These are phyloP conservation scores for Ogataea haglerorum DNA, from an alignment of 805 yeast species.

Conservation along the genomic window DNA sequence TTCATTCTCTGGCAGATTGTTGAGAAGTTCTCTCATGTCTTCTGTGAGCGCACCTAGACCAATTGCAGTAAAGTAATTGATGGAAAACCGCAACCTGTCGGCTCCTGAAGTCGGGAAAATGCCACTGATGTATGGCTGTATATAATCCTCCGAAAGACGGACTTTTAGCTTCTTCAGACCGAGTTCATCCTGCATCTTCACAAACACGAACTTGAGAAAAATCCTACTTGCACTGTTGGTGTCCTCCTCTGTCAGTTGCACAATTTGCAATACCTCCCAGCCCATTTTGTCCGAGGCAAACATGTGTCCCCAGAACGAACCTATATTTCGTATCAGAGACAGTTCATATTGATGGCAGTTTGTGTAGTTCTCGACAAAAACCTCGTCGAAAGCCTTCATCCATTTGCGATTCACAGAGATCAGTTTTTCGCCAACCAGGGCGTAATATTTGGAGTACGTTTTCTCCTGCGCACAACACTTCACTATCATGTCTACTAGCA, in stretches of 20 bases:
- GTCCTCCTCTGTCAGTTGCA: slow-evolving; percentile 63
- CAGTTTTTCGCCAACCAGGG: slow-evolving; percentile 68
- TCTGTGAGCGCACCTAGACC: slow-evolving; percentile 84
- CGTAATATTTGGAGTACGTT: slow-evolving; percentile 82
- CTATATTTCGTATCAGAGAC: slow-evolving; percentile 70
- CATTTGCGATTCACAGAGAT: slow-evolving; percentile 51
- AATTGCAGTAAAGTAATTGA: slow-evolving; percentile 90
- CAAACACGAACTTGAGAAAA: slow-evolving; percentile 74
- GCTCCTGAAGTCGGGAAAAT: slow-evolving; percentile 59
- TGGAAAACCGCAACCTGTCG: slow-evolving; percentile 67
- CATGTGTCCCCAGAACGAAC: slow-evolving; percentile 82
- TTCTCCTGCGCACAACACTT: slow-evolving; percentile 84
- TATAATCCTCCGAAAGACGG: slow-evolving; percentile 50
- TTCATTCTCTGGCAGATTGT: slow-evolving; percentile 22
- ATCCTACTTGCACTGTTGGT: slow-evolving; percentile 83
- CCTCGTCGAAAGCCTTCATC: slow-evolving; percentile 49
- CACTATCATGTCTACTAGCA: slow-evolving; percentile 67
- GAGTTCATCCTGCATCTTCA: slow-evolving; percentile 72
- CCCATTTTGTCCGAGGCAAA: slow-evolving; percentile 66
- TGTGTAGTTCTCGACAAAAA: slow-evolving; percentile 55
- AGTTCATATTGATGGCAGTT: slow-evolving; percentile 67
- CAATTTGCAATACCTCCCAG: slow-evolving; percentile 54
- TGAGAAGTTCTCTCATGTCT: slow-evolving; percentile 55
- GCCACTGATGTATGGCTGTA: slow-evolving; percentile 48
- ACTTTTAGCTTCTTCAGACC: slow-evolving; percentile 53